Conservation (phyloP, 495 filamentous ascomycete species). For the Neurospora sp. region DNA sequence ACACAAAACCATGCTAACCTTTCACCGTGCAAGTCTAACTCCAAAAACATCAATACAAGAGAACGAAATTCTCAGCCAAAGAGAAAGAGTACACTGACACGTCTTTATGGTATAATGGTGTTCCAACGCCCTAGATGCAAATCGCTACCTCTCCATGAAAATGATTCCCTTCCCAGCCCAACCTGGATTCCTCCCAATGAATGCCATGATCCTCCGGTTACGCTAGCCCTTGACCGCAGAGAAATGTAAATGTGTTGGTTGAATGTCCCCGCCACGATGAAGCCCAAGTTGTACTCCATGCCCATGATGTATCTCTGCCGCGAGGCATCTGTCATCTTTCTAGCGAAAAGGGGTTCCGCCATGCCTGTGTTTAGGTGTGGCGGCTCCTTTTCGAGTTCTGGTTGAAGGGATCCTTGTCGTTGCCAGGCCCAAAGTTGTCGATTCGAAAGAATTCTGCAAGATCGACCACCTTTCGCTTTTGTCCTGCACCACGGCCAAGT, state of each 20-base stretch:
- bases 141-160: neutral
- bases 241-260: neutral
- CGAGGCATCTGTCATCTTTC: neutral
- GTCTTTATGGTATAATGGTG: slow-evolving; percentile 1
- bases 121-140: neutral
- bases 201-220: neutral
- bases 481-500: slow-evolving; percentile 52
- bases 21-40: neutral
- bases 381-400: slow-evolving; percentile 61
- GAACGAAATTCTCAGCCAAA: neutral
- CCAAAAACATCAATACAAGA: neutral
- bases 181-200: neutral
- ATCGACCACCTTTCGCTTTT: slow-evolving; percentile 62
- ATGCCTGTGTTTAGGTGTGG: slow-evolving; percentile 40
- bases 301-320: neutral
- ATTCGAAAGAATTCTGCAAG: slow-evolving; percentile 78
- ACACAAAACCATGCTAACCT: neutral
- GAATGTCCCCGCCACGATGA: neutral
- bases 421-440: slow-evolving; percentile 49
- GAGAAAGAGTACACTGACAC: neutral
- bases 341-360: neutral
- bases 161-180: neutral
- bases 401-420: slow-evolving; percentile 50
- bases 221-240: neutral
- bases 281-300: neutral